Base-by-base conservation (phyloP, 2,329 filamentous ascomycete species). In the Cercospora nicotianae region DNA sequence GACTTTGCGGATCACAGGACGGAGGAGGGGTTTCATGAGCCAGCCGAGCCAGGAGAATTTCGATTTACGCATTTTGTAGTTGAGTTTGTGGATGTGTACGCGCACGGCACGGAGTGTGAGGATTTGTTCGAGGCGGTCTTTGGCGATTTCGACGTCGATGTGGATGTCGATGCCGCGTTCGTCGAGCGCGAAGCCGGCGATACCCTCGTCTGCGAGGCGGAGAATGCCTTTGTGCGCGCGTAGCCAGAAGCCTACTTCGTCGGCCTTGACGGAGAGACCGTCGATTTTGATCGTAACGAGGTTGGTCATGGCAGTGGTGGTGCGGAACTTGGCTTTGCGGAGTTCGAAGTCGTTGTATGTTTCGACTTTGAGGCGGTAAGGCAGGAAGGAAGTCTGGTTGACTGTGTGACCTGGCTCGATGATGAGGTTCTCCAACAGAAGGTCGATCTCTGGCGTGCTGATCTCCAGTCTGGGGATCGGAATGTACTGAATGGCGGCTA, bases 401-500 rank as follows among this genome's bases (percentile, higher is more conserved):
- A 96, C 85, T 0, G 93, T 96, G 66, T 85, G 85, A 6, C 94
- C 94, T 0, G 94, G 94, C 76, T 97, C 92, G 33, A 98, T 85
- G 68, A 98, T 91, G 33, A 98, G 83, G 71, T 96, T 97, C 77
- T 98, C 94, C 2, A 98, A 82, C 0, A 98, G 82, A 5, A 98
- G 86, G 74, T 97, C 94, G 64, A 96, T 84, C 36, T 91, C 89
- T 0, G 93, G 94, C 3, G 90, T 91, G 0, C 92, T 91, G 5
- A 97, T 84, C 78, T 97, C 94, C n/a, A 97, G 80, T 4, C 94
- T 90, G 0, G 94, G 94, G 63, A 98, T 95, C 0, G 94, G 94
- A 3, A 98, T 82, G 79, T 93, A 93, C 77, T 97, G 93, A 33
- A 98, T 85, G 2, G 88, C 87, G 72, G 92, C 86, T 66, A 97